These are phyloP conservation scores for Tuber magnatum DNA, from an alignment of 495 filamentous ascomycete genomes.

Conservation along the genomic window DNA sequence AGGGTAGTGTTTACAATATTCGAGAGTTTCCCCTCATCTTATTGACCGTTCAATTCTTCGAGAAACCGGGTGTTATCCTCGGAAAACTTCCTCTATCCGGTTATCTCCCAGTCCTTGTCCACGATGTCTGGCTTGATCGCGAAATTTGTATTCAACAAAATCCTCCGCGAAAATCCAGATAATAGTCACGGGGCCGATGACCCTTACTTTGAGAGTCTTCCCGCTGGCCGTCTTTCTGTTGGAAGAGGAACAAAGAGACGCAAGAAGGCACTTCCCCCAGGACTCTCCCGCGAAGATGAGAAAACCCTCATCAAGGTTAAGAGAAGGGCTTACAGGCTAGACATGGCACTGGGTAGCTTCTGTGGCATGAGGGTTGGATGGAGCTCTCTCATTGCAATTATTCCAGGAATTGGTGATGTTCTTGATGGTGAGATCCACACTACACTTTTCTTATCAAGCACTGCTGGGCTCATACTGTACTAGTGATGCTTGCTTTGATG, in stretches of 20 bases:
- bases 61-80: neutral
- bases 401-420: constrained; percentile 74
- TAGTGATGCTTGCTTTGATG: constrained; percentile 56
- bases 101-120: neutral
- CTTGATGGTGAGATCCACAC: constrained; percentile 48
- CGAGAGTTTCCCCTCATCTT: neutral
- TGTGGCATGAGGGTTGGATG: constrained; percentile 74
- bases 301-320: constrained; percentile 73
- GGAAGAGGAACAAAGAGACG: constrained; percentile 56
- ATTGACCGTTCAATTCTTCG: neutral
- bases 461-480: neutral
- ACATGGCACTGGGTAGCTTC: constrained; percentile 69
- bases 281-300: constrained; percentile 70
- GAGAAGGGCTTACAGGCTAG: constrained; percentile 69
- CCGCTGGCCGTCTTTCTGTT: constrained; percentile 58
- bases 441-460: constrained; percentile 4
- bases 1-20: neutral
- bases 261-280: constrained; percentile 61
- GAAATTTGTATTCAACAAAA: constrained; percentile 57
- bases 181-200: constrained; percentile 63
- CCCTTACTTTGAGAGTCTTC: constrained; percentile 67
- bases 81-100: neutral
- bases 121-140: constrained; percentile 51
- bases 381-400: constrained; percentile 68
- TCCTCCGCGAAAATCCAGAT: constrained; percentile 57